Conservation (phyloP, 2,329 filamentous ascomycete genomes). For the Oidium heveae region DNA sequence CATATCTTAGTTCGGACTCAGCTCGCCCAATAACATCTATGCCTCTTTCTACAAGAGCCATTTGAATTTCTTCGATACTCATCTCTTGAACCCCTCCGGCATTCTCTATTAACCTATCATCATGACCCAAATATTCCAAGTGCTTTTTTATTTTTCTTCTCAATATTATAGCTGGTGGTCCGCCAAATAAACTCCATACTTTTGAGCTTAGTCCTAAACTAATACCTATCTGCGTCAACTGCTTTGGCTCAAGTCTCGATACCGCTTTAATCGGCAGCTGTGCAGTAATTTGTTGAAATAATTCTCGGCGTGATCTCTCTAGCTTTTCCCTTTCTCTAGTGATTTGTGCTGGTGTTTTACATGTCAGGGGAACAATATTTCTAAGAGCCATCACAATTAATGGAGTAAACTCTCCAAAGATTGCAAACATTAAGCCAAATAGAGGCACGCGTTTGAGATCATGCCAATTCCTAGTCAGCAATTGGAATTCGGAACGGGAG, state of each 20-base stretch:
- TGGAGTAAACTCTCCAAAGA: conserved; percentile 74
- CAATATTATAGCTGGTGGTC: conserved; percentile 25
- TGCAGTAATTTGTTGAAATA: conserved; percentile 19
- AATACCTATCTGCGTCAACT: conserved; percentile 18
- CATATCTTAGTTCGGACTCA: conserved; percentile 15
- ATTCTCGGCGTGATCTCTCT: conserved; percentile 24
- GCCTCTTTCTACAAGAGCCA: conserved; percentile 48
- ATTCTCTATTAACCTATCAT: conserved; percentile 41
- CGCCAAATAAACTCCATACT: conserved; percentile 20
- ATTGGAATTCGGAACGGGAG: conserved; percentile 44
- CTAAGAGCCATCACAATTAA: conserved; percentile 49
- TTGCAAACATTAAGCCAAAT: conserved; percentile 48
- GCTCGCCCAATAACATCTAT: conserved; percentile 24
- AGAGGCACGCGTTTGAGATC: conserved; percentile 57
- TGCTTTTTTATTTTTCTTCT: conserved; percentile 24
- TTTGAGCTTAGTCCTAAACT: conserved; percentile 18
- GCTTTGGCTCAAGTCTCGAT: conserved; percentile 13
- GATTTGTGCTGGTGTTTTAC: conserved; percentile 57
- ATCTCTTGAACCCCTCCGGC: conserved; percentile 35
- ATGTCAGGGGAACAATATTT: conserved; percentile 50
- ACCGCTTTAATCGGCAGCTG: conserved; percentile 6
- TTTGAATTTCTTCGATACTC: conserved; percentile 34
- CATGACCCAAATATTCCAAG: conserved; percentile 38
- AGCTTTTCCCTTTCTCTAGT: conserved; percentile 26
- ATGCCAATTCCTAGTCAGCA: conserved; percentile 38